phyloP scores from a whole-genome alignment of 208 protist species.

The Trypanosoma scelopori region DNA sequence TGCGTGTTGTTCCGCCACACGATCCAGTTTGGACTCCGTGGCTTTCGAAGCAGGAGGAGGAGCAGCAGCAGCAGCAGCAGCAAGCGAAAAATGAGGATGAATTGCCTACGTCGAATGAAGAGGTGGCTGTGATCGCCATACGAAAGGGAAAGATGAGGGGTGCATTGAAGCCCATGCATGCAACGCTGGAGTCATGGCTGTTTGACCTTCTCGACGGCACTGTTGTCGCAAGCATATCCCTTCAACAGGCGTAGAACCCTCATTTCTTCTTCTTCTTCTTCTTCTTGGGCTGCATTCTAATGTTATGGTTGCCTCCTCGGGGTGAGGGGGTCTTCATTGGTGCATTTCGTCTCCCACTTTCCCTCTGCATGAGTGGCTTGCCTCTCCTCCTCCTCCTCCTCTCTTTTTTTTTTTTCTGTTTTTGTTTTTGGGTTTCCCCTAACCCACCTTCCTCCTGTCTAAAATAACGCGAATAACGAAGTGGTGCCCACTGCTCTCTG shows the following conservation, averaged over 20 bases:
- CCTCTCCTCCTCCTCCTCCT: slow-evolving; percentile 3
- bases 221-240: not conserved
- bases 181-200: slow-evolving; percentile 18
- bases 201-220: slow-evolving; percentile 25
- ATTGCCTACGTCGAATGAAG: not conserved
- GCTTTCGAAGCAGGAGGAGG: slow-evolving; percentile 34
- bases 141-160: slow-evolving; percentile 21
- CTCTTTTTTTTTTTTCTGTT: slow-evolving; percentile 14
- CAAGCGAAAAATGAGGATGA: not conserved
- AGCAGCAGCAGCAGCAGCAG: too few species aligned
- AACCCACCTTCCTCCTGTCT: too few species aligned
- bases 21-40: slow-evolving; percentile 54
- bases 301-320: too few species aligned
- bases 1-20: slow-evolving; percentile 48
- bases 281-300: slow-evolving; percentile 5
- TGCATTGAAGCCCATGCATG: slow-evolving; percentile 15
- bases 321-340: too few species aligned
- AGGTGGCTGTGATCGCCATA: slow-evolving; percentile 7
- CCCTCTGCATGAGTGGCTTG: too few species aligned
- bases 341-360: too few species aligned
- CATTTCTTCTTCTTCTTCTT: slow-evolving; percentile 11
- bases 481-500: too few species aligned
- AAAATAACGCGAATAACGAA: too few species aligned
- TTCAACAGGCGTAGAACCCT: slow-evolving; percentile 2
- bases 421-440: slow-evolving; percentile 5